Base-by-base conservation (phyloP, 2,329 filamentous ascomycete genomes). In the Fusarium camptoceras region DNA sequence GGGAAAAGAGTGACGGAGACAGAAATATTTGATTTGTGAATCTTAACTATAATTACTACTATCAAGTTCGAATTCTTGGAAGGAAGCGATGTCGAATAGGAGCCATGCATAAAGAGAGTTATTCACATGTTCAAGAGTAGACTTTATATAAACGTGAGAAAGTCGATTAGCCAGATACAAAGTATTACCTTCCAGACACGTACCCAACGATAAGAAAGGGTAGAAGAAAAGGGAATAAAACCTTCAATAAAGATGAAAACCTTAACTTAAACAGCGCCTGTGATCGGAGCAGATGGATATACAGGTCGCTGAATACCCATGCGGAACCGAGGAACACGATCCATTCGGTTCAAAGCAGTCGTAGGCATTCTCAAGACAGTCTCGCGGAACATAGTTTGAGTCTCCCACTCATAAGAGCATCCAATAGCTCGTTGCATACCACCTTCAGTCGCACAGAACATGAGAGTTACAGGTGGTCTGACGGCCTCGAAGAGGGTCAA, bases 401-500 rank as follows among this genome's bases (percentile, higher is more conserved):
- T 75, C 51, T 74, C 71, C 73, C 72, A 76, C 28, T 76, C 71
- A 46, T 75, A 76, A 5, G 74, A 76, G 48, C 72, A 76, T 12
- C 72, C 72, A 14, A 76, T 59, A 14, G 71, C 73, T 31, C 74
- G 66, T 63, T 76, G 72, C 74, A 76, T 76, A 18, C 74, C 73
- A 5, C 74, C 74, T 53, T 76, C 74, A 1, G 71, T 66, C 8
- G 74, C 74, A 42, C 74, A 76, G 59, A 76, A 74, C 72, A 76
- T 75, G 51, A 76, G 70, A 18, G 73, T 73, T 5, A 61, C 67
- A 0, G 74, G 74, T 8, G 74, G 74, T 16, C 71, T 55, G 25
- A 70, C 74, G 3, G 79, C 78, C 41, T 79, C 72, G 24, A 81
- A 81, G 5, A 80, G 61, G 7, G 77, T 81, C 34, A 77, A 50